Evolutionary conservation across 163 green algal genomes (phyloP).

Genomic region (Chlamydomonas reinhardtii): DNA sequence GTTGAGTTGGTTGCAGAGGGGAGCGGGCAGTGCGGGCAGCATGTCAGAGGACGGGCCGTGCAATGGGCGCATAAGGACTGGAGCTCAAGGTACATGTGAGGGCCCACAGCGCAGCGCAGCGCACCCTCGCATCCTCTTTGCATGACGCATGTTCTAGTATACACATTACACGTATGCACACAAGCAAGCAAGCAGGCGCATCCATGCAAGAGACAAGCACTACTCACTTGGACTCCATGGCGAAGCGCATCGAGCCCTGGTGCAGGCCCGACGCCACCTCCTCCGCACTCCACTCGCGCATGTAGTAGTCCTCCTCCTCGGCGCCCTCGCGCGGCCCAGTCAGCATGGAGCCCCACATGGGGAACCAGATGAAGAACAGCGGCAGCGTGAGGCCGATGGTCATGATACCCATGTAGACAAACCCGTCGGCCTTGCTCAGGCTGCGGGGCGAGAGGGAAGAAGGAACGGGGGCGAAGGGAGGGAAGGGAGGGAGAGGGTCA

Average conservation of each 20-base stretch:
- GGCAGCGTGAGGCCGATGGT: constrained; percentile 80
- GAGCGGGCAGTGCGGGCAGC: too few species aligned
- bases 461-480: too few species aligned
- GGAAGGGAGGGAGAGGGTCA: neutral
- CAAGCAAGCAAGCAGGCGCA: too few species aligned
- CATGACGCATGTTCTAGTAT: too few species aligned
- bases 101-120: too few species aligned
- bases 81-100: too few species aligned
- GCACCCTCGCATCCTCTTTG: too few species aligned
- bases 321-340: constrained; percentile 58
- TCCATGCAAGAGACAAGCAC: too few species aligned
- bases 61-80: too few species aligned
- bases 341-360: constrained; percentile 89
- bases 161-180: too few species aligned
- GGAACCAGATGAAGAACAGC: constrained; percentile 85
- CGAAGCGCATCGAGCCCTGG: constrained; percentile 58
- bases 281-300: constrained; percentile 61
- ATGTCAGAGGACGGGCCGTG: too few species aligned
- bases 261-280: constrained; percentile 63
- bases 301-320: constrained; percentile 89
- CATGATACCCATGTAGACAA: constrained; percentile 86
- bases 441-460: constrained; percentile 15
- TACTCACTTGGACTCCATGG: constrained; percentile 56
- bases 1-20: too few species aligned
- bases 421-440: constrained; percentile 46